A percentile compares a stretch with the other conserved stretches of the same genome.
phyloP scores from a whole-genome alignment of 305 asterid species.

The Withania somnifera region DNA sequence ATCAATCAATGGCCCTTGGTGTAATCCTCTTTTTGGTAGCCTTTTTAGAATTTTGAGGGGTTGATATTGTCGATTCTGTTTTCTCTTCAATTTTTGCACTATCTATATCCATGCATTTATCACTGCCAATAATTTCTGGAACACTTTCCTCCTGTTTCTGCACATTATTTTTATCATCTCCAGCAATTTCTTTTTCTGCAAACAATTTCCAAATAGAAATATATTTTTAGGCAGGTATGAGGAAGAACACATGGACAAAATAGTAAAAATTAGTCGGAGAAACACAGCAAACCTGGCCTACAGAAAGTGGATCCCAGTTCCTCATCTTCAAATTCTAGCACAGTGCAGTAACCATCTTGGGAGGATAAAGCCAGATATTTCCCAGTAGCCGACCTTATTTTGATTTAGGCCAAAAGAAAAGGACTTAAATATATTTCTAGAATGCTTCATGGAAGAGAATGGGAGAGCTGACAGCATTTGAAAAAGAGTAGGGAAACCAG shows the following conservation, averaged over 20 bases:
- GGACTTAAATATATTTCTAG: not conserved
- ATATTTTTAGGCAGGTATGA: not conserved
- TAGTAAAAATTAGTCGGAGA: not conserved
- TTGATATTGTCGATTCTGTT: constrained; percentile 15
- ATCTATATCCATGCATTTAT: constrained; percentile 13
- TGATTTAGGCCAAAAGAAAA: not conserved
- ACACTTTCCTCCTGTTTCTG: constrained; percentile 9
- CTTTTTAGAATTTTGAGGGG: constrained; percentile 15
- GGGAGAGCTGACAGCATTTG: not conserved
- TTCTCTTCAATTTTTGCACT: constrained; percentile 12
- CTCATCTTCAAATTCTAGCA: constrained; percentile 66
- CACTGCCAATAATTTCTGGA: not conserved
- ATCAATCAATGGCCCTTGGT: constrained; percentile 62
- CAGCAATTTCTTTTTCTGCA: constrained; percentile 26
- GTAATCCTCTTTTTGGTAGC: constrained; percentile 72
- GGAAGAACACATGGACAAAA: not conserved
- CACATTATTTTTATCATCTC: constrained; percentile 13
- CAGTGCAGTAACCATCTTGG: constrained; percentile 94
- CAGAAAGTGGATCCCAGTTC: constrained; percentile 62
- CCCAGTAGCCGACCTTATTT: constrained; percentile 42
- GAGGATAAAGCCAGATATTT: constrained; percentile 70
- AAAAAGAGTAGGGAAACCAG: not conserved
- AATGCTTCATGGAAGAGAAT: not conserved
- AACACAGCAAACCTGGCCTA: constrained; percentile 37
- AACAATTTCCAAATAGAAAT: constrained; percentile 9